phyloP scores from a whole-genome alignment of 805 yeast genomes.

The Wickerhamomyces mucosus region DNA sequence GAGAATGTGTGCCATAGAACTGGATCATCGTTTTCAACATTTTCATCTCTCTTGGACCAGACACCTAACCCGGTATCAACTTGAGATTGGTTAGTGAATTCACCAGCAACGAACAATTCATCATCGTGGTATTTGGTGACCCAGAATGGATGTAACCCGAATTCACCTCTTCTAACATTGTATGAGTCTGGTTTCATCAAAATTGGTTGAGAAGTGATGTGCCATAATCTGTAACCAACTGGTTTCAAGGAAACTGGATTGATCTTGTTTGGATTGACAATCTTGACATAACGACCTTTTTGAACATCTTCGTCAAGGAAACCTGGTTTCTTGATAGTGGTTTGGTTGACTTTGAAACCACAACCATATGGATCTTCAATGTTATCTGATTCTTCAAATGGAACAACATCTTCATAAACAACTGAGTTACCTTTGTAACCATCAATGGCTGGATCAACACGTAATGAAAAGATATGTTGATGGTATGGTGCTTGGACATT shows the following conservation, averaged over 20 bases:
- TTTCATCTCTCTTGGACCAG: constrained; percentile 50
- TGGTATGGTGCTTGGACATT: constrained; percentile 79
- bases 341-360: constrained; percentile 58
- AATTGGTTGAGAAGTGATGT: constrained; percentile 69
- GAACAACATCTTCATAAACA: constrained; percentile 53
- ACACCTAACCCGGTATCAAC: constrained; percentile 61
- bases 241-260: constrained; percentile 70
- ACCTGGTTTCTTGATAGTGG: constrained; percentile 56
- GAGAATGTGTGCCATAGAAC: constrained; percentile 78
- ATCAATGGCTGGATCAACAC: constrained; percentile 75
- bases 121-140: constrained; percentile 69
- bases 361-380: constrained; percentile 71
- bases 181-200: constrained; percentile 63
- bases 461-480: constrained; percentile 71
- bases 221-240: constrained; percentile 63
- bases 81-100: constrained; percentile 65
- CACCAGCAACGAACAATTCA: constrained; percentile 73
- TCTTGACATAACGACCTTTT: constrained; percentile 69
- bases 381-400: constrained; percentile 55
- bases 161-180: constrained; percentile 74
- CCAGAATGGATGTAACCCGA: constrained; percentile 60
- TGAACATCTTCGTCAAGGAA: constrained; percentile 55
- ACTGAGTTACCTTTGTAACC: constrained; percentile 66
- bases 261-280: constrained; percentile 59
- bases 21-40: constrained; percentile 59